Base-by-base conservation (phyloP, 1,139 yeast genomes). In the Entelexis paramagnoliae region DNA sequence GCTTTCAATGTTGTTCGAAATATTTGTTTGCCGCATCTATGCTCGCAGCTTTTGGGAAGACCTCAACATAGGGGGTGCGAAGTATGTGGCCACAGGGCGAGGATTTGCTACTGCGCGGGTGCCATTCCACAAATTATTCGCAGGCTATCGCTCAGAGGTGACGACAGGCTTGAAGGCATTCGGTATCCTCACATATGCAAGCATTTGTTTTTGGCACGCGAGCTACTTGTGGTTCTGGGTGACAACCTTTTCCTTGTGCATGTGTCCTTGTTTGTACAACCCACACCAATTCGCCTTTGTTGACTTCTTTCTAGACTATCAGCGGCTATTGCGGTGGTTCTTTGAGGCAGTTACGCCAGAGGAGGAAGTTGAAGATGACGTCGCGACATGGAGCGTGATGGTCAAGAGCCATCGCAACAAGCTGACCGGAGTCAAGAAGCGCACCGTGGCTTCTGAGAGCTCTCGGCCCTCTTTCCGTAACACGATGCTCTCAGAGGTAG, bases 211-310 rank as follows among this genome's bases (percentile, higher is more conserved):
- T 69, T 84, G 94, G 93, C 84, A 81, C 56, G 77, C 80, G 0
- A 77, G 94, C 0, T 68, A 86, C 24, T 63, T 85, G 32, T 87
- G 95, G 95, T 86, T 87, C 66, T 84, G 89, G 82, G 72, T 84
- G 9, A 83, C 93, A 0, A 75, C 83, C 13, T 66, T 80, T 7
- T 81, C 95, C 0, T 67, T 87, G 63, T 78, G 88, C 55, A 67
- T 84, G 45, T 83, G 94, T 0, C 96, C 96, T 2, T 80, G 83
- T 55, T 64, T 87, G 5, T 87, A 83, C 69, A 87, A 87, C 61
- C 95, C 96, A 0, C 94, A 87, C 63, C 95, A 87, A 62, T 87
- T 85, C 64, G 73, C 80, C 1, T 74, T 79, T 66, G 67, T 68
- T 4, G 87, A 82, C 53, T 87, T 82, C 62, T 80, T 85, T 58